A percentile compares a stretch with the other conserved stretches of the same genome.
Conservation (phyloP, 306 rosid genomes). For the Begonia fuchsioides region DNA sequence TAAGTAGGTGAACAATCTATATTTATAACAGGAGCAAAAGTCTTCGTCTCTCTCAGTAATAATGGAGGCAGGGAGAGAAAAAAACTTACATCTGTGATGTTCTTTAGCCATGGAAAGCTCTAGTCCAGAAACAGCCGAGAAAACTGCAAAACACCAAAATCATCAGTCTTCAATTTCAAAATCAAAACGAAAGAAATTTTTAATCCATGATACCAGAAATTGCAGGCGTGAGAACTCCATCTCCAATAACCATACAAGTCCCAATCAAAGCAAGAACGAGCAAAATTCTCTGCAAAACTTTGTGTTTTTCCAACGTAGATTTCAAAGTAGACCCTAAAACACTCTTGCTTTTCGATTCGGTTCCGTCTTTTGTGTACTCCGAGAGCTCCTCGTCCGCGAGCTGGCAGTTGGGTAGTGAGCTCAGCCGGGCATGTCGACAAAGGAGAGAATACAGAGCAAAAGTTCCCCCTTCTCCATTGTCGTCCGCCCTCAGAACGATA, state of each 20-base stretch:
- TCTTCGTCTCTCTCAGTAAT: no score
- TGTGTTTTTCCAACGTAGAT: constrained; percentile 61
- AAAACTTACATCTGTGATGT: constrained; percentile 71
- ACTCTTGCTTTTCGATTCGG: constrained; percentile 14
- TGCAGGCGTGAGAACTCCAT: constrained; percentile 96
- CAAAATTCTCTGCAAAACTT: constrained; percentile 58
- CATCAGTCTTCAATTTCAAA: background rate
- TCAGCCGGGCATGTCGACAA: constrained; percentile 71
- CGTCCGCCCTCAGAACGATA: constrained; percentile 87
- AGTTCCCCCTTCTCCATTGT: constrained; percentile 98
- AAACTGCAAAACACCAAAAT: constrained; percentile 42
- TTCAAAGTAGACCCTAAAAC: constrained; percentile 47
- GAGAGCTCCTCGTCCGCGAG: constrained; percentile 79
- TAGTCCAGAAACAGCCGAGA: constrained; percentile 87
- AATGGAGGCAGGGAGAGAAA: background rate
- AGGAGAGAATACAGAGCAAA: constrained; percentile 83
- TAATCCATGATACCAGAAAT: constrained; percentile 54
- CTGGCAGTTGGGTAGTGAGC: constrained; percentile 83
- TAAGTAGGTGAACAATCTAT: no score
- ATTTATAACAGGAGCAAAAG: no score
- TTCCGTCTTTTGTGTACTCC: constrained; percentile 56
- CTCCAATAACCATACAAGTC: constrained; percentile 97
- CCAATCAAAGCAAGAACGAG: constrained; percentile 90
- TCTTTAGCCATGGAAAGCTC: constrained; percentile 86
- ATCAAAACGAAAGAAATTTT: no score